A percentile compares a stretch with the other conserved stretches of the same genome.
These are phyloP conservation scores for Ceratobasidium sp. DNA, from an alignment of 1,284 basidiomycete species.

Conservation along the genomic window DNA sequence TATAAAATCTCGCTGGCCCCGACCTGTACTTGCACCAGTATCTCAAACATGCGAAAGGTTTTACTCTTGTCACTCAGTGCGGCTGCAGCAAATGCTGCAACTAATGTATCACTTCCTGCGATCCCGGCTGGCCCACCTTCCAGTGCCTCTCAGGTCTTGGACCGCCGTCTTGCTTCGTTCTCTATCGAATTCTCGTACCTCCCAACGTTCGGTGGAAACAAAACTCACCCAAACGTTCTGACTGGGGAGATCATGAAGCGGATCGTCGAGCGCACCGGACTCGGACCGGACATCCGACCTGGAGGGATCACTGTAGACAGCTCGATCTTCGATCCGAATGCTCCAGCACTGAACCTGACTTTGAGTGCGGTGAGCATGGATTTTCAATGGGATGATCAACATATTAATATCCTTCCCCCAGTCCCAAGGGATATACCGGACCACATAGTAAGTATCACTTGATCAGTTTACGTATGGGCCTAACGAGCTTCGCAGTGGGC, in stretches of 20 bases:
- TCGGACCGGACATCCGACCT: constrained; percentile 57
- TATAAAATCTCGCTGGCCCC: neutral
- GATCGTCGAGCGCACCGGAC: constrained; percentile 58
- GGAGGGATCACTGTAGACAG: constrained; percentile 61
- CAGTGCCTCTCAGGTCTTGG: constrained; percentile 56
- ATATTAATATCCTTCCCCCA: constrained; percentile 45
- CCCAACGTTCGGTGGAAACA: constrained; percentile 57
- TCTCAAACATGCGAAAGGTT: constrained; percentile 15
- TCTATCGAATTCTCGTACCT: constrained; percentile 59
- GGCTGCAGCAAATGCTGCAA: neutral
- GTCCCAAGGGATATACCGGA: constrained; percentile 58
- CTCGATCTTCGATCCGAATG: constrained; percentile 55
- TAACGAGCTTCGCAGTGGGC: constrained; percentile 53
- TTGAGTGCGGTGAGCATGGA: constrained; percentile 54
- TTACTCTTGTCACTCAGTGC: constrained; percentile 15
- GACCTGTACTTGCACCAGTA: neutral
- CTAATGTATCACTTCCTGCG: constrained; percentile 27
- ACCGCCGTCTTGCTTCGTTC: constrained; percentile 57
- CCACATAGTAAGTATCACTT: constrained; percentile 54
- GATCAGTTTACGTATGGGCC: neutral
- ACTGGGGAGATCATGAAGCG: constrained; percentile 56
- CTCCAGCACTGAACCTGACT: constrained; percentile 54
- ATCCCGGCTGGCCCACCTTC: constrained; percentile 17
- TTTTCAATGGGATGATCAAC: neutral
- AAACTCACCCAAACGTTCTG: constrained; percentile 56